phyloP scores from a whole-genome alignment of 352 stramenopile genomes.

The Elongisporangium senticosum region DNA sequence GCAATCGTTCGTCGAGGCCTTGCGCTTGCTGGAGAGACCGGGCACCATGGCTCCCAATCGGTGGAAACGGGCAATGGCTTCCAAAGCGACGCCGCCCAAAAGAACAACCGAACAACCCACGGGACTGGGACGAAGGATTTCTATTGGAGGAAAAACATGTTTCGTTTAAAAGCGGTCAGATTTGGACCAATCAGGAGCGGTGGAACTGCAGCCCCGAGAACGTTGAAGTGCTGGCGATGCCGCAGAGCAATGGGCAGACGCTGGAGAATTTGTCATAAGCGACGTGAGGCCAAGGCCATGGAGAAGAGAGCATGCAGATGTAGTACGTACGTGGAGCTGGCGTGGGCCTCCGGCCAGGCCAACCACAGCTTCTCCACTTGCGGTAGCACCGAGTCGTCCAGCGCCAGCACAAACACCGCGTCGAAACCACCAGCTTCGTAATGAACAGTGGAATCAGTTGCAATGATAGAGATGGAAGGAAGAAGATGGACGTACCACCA shows the following conservation, averaged over 20 bases:
- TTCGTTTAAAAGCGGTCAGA: background rate
- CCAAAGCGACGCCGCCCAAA: background rate
- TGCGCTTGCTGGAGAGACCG: background rate
- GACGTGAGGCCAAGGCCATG: background rate
- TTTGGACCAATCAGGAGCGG: constrained; percentile 1
- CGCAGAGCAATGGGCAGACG: constrained; percentile 66
- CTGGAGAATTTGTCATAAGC: constrained; percentile 12
- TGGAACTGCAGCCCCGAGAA: background rate
- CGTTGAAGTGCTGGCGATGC: constrained; percentile 20
- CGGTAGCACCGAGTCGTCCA: constrained; percentile 51
- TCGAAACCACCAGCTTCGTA: constrained; percentile 91
- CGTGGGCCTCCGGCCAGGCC: constrained; percentile 45
- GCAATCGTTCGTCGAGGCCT: background rate
- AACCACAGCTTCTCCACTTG: constrained; percentile 75
- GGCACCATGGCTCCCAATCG: background rate
- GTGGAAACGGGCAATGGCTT: background rate
- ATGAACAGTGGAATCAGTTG: background rate
- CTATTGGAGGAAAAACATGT: background rate
- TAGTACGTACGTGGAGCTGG: constrained; percentile 34
- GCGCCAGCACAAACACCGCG: constrained; percentile 90
- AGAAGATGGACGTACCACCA: constrained; percentile 44
- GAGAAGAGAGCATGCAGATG: background rate
- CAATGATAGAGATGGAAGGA: background rate
- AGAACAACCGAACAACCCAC: background rate
- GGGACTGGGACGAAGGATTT: background rate